Conservation (phyloP, 169 alveolate species). For the Plasmodium coatneyi region DNA sequence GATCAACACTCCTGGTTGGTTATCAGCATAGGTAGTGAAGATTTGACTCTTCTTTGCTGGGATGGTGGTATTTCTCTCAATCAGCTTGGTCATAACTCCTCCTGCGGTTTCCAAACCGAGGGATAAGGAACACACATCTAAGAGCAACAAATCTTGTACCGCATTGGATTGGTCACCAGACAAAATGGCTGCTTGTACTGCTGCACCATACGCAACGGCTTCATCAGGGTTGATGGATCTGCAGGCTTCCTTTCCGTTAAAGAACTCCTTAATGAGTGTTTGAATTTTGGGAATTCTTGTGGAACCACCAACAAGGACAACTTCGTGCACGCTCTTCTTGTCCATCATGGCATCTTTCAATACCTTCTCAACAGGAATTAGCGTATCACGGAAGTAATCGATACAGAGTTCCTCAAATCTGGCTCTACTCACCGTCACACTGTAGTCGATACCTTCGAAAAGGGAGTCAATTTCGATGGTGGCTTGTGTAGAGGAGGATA, state of each 20-base stretch:
- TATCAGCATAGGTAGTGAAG: conserved; percentile 96
- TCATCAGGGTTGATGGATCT: conserved; percentile 95
- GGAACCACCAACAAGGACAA: conserved; percentile 98
- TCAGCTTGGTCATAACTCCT: conserved; percentile 94
- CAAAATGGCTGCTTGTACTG: conserved; percentile 94
- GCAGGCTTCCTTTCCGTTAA: conserved; percentile 94
- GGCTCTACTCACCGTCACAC: conserved; percentile 96
- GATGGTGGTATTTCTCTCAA: conserved; percentile 94
- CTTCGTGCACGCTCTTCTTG: conserved; percentile 95
- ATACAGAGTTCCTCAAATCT: conserved; percentile 97
- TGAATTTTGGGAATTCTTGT: conserved; percentile 97
- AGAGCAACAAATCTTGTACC: conserved; percentile 91
- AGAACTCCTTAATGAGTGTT: conserved; percentile 92
- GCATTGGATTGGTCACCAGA: conserved; percentile 93
- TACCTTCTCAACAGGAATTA: conserved; percentile 97
- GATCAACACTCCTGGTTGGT: conserved; percentile 96
- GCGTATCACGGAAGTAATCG: conserved; percentile 95
- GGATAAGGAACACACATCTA: conserved; percentile 95
- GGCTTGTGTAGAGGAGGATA: conserved; percentile 96
- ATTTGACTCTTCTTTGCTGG: conserved; percentile 95
- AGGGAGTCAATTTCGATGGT: conserved; percentile 97
- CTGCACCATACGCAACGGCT: conserved; percentile 98
- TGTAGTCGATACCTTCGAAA: conserved; percentile 96
- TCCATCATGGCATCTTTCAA: conserved; percentile 94
- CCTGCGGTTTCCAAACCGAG: conserved; percentile 97